phyloP scores from a whole-genome alignment of 176 grass and related monocot species.

The Triticum urartu region DNA sequence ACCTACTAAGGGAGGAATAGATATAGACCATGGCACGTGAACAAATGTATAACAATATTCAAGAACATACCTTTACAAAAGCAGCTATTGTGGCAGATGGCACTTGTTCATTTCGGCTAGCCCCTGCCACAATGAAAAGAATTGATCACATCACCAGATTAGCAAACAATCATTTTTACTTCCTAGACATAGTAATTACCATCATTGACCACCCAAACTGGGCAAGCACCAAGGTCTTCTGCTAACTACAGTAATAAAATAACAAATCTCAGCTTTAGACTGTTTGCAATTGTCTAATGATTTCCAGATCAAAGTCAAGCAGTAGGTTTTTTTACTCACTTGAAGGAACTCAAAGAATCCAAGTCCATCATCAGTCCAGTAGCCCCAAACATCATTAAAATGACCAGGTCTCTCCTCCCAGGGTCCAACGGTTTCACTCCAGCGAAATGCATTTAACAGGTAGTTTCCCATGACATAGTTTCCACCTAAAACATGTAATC shows the following conservation, averaged over 20 bases:
- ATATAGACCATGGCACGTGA: neutral
- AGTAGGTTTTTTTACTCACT: conserved; percentile 49
- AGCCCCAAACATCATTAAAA: conserved; percentile 86
- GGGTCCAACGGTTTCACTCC: conserved; percentile 79
- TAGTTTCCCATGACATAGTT: conserved; percentile 84
- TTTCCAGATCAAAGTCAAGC: conserved; percentile 15
- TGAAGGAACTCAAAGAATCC: conserved; percentile 95
- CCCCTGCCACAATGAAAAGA: conserved; percentile 56
- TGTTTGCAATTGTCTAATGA: conserved; percentile 9
- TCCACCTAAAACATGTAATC: conserved; percentile 61
- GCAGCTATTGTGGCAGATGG: conserved; percentile 55
- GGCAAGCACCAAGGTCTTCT: conserved; percentile 80
- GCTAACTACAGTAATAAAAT: conserved; percentile 59
- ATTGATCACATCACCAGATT: conserved; percentile 2
- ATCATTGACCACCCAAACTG: conserved; percentile 88
- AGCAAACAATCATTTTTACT: neutral
- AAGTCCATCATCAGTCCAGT: conserved; percentile 93
- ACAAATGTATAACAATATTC: neutral
- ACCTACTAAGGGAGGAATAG: conserved; percentile 2
- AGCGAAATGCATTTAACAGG: conserved; percentile 79
- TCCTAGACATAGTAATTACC: conserved; percentile 47
- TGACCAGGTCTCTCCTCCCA: conserved; percentile 93
- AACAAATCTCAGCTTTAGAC: conserved; percentile 23
- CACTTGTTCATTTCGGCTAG: conserved; percentile 70
- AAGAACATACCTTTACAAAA: conserved; percentile 78